Percentiles rank a stretch among this genome's conserved stretches.
phyloP scores from a whole-genome alignment of 495 filamentous ascomycete genomes.

The Neurospora sublineolata region DNA sequence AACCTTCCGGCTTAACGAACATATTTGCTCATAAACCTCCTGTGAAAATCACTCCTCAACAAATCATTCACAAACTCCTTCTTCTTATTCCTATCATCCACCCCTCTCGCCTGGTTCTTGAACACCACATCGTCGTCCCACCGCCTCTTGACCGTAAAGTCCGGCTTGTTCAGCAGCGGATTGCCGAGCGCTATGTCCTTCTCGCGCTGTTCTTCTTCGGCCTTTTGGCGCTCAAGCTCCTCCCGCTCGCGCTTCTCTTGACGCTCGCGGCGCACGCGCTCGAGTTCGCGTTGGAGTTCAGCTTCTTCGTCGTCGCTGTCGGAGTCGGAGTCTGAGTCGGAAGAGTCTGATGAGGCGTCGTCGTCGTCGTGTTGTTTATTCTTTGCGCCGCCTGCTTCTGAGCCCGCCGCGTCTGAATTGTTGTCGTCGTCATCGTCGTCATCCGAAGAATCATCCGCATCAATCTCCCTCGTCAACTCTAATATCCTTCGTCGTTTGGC shows the following conservation, averaged over 20 bases:
- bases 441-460: constrained; percentile 72
- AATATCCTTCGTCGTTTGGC: constrained; percentile 78
- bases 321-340: constrained; percentile 32
- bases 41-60: constrained; percentile 91
- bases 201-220: constrained; percentile 74
- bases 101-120: constrained; percentile 94
- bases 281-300: constrained; percentile 80
- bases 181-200: constrained; percentile 86
- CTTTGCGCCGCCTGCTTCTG: background rate
- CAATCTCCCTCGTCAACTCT: constrained; percentile 79
- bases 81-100: constrained; percentile 76
- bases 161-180: constrained; percentile 68
- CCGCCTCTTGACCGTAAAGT: constrained; percentile 66
- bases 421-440: constrained; percentile 39
- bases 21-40: constrained; percentile 82
- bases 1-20: constrained; percentile 23
- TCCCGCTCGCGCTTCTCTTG: constrained; percentile 77
- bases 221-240: constrained; percentile 63
- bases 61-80: constrained; percentile 98
- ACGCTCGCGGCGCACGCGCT: constrained; percentile 86
- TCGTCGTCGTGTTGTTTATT: constrained; percentile 38
- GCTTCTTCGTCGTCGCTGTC: constrained; percentile 70
- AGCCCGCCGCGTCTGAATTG: constrained; percentile 38
- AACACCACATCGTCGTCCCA: constrained; percentile 99
- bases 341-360: constrained; percentile 31